Evolutionary conservation across 2,329 filamentous ascomycete species (phyloP), one percentile per base, ranked within the genome.

Genomic region (Microdochium paspali): DNA sequence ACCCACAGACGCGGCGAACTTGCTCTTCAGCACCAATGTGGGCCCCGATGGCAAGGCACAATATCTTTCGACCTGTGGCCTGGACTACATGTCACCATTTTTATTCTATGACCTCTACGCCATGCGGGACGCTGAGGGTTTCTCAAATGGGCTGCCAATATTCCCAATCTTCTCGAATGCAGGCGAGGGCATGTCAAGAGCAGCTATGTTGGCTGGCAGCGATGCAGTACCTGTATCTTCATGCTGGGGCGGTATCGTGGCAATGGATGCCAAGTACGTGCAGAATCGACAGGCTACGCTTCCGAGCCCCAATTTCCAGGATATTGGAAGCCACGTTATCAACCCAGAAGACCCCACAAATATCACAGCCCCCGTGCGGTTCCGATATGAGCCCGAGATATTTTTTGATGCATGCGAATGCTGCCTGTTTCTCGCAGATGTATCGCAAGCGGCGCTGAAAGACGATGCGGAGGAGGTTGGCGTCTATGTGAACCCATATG

Each of bases 191-290:
- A 65, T 66, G n/a, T 80, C 74, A 31, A 72, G 84, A 42, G 68
- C 71, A 4, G 84, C 85, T 58, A 80, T 88, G 18, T 62, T 86
- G 2, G 67, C 67, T 0, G 76, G 79, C 47, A 73, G 62, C 31
- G 79, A 83, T 53, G 77, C 84, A 0, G 84, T 90, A 1, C 75
- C 80, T 9, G 85, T 89, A 1, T 77, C 76, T 55, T 82, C 81
- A 53, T 90, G 86, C 64, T 90, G 85, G 86, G 83, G 84, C 46
- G 86, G 86, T 21, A 88, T 89, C 77, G 82, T 80, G 2, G 79
- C 79, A 2, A 82, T 82, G 63, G 74, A 83, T 57, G 80, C 77
- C 1, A 65, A 66, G 44, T 80, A 76, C 61, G 77, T 84, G 44
- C 77, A 81, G 55, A 65, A 70, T 52, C 40, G 59, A 40, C 54